Conservation (phyloP, 768 basidiomycete species). For the Daedaleopsis nitida region DNA sequence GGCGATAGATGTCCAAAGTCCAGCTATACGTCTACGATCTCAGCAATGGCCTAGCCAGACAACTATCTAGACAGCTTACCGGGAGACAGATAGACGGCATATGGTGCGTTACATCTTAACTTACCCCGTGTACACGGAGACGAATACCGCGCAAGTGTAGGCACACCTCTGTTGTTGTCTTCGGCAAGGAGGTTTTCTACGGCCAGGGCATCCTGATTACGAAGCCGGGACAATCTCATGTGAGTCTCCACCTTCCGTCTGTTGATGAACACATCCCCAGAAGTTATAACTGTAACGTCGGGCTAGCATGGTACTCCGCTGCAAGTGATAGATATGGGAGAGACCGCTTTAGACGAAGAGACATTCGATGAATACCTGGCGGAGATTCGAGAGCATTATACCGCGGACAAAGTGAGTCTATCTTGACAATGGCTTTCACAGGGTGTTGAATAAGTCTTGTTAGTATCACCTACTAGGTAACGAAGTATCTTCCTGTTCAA, state of each 20-base stretch:
- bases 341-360: conserved; percentile 78
- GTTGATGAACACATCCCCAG: not conserved
- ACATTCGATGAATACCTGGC: conserved; percentile 85
- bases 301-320: conserved; percentile 73
- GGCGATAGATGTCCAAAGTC: conserved; percentile 42
- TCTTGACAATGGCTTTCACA: not conserved
- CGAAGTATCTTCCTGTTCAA: conserved; percentile 4
- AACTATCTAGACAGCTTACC: conserved; percentile 77
- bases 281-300: not conserved
- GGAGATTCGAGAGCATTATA: conserved; percentile 79
- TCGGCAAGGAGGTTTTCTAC: conserved; percentile 85
- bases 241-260: conserved; percentile 38
- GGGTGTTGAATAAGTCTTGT: not conserved
- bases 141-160: conserved; percentile 39
- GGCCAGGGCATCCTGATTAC: conserved; percentile 82
- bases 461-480: conserved; percentile 87
- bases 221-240: conserved; percentile 80
- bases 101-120: conserved; percentile 55
- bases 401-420: conserved; percentile 77
- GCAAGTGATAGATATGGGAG: conserved; percentile 72
- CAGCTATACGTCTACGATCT: conserved; percentile 91
- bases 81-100: conserved; percentile 93
- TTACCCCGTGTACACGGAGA: not conserved
- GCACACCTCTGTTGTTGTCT: conserved; percentile 94
- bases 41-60: conserved; percentile 80